These are phyloP conservation scores for Lagenidium giganteum DNA, from an alignment of 352 stramenopile genomes.

Conservation along the genomic window DNA sequence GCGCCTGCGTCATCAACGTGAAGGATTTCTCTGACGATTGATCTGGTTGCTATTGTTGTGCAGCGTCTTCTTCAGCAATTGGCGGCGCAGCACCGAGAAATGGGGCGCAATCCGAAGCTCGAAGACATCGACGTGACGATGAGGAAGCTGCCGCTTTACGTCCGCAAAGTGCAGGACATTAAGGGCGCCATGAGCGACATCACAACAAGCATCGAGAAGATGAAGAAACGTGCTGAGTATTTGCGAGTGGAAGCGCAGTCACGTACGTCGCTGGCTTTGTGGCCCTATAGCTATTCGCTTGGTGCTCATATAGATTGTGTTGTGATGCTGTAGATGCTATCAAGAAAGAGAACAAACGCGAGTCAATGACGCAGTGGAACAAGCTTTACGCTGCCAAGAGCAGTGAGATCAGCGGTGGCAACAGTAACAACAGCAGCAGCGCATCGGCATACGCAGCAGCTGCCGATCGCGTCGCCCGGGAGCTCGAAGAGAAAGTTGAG, in stretches of 20 bases:
- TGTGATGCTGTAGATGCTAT: constrained; percentile 45
- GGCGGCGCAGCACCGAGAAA: constrained; percentile 33
- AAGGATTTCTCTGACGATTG: neutral
- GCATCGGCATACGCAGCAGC: too few species aligned
- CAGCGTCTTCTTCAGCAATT: constrained; percentile 52
- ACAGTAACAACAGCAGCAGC: constrained; percentile 10
- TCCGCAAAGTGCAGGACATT: constrained; percentile 59
- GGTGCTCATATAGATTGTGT: constrained; percentile 2
- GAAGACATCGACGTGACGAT: constrained; percentile 58
- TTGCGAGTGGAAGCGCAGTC: constrained; percentile 76
- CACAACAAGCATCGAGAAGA: constrained; percentile 45
- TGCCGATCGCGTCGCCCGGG: too few species aligned
- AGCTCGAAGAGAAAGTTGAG: too few species aligned
- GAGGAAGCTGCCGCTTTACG: constrained; percentile 65
- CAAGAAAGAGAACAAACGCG: constrained; percentile 77
- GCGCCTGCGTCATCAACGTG: too few species aligned
- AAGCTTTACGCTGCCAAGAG: constrained; percentile 71
- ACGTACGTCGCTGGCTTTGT: constrained; percentile 34
- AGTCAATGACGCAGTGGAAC: constrained; percentile 71
- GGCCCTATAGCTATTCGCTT: too few species aligned
- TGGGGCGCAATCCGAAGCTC: constrained; percentile 55
- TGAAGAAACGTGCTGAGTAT: constrained; percentile 64
- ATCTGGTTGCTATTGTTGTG: neutral
- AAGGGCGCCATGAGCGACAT: constrained; percentile 61
- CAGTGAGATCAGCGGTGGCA: constrained; percentile 13